Evolutionary conservation across 2,329 filamentous ascomycete genomes (phyloP).

Genomic region (Pestalotiopsis sp.): DNA sequence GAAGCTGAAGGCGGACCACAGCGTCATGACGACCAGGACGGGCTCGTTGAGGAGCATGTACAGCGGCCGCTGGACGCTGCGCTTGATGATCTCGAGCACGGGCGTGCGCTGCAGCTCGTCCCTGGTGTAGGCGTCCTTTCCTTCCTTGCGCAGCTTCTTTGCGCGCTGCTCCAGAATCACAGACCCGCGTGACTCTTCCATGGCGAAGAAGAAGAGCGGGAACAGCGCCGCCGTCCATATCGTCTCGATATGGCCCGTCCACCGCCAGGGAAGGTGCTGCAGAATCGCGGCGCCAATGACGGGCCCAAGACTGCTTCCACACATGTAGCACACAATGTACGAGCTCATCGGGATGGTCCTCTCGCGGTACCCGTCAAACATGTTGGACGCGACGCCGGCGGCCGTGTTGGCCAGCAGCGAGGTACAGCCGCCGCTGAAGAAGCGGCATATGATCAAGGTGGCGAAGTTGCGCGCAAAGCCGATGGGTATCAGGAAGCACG

Average conservation of each 20-base stretch:
- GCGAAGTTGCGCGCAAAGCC: not conserved
- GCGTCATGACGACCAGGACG: slow-evolving; percentile 45
- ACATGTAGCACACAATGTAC: slow-evolving; percentile 21
- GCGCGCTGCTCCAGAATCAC: not conserved
- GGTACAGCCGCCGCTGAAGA: slow-evolving; percentile 29
- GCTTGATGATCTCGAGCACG: not conserved
- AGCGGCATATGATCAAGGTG: slow-evolving; percentile 20
- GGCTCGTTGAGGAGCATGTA: slow-evolving; percentile 38
- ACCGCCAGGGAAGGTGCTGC: slow-evolving; percentile 31
- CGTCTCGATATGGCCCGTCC: slow-evolving; percentile 34
- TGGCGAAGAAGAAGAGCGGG: slow-evolving; percentile 27
- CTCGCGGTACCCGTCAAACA: slow-evolving; percentile 25
- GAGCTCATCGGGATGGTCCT: slow-evolving; percentile 25
- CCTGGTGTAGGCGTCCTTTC: not conserved
- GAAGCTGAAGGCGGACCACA: slow-evolving; percentile 39
- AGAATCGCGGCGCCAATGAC: slow-evolving; percentile 30
- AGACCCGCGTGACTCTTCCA: slow-evolving; percentile 19
- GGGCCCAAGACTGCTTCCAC: slow-evolving; percentile 27
- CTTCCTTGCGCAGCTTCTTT: not conserved
- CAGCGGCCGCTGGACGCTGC: slow-evolving; percentile 1
- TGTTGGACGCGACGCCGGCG: slow-evolving; percentile 25
- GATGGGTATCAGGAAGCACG: slow-evolving; percentile 3
- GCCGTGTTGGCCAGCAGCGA: slow-evolving; percentile 25
- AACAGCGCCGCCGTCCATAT: slow-evolving; percentile 44
- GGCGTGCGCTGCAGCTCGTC: not conserved